A percentile compares a stretch with the other conserved stretches of the same genome.
These are phyloP conservation scores for Gastrolobium bilobum DNA, from an alignment of 306 rosid genomes.

Conservation along the genomic window DNA sequence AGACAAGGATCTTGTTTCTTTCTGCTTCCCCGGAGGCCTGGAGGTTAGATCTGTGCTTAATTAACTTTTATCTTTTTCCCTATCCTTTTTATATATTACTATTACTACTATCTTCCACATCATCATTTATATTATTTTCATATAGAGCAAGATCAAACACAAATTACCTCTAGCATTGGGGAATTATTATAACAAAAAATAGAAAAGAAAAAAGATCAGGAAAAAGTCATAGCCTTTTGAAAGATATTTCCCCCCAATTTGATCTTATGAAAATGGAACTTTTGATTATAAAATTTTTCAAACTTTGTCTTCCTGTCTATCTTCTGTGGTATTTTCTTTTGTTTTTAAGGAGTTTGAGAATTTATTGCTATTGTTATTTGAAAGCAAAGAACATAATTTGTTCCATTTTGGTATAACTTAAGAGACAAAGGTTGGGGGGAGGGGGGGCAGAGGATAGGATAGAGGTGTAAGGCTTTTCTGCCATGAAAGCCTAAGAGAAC, in stretches of 20 bases:
- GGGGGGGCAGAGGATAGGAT: constrained; percentile 24
- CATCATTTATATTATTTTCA: neutral
- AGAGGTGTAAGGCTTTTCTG: constrained; percentile 9
- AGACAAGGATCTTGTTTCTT: constrained; percentile 92
- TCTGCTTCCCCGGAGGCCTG: constrained; percentile 97
- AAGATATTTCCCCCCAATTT: neutral
- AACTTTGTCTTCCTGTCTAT: constrained; percentile 5
- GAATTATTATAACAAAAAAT: neutral
- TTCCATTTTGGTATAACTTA: constrained; percentile 27
- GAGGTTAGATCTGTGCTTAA: constrained; percentile 74
- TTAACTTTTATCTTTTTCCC: constrained; percentile 32
- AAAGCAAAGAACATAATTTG: constrained; percentile 4
- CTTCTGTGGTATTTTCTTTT: constrained; percentile 30
- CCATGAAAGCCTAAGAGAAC: constrained; percentile 29
- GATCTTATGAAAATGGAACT: neutral
- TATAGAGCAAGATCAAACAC: constrained; percentile 22
- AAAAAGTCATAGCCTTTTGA: constrained; percentile 23
- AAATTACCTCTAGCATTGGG: constrained; percentile 3
- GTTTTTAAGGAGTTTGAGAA: constrained; percentile 36
- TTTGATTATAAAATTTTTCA: constrained; percentile 7
- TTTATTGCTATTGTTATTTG: constrained; percentile 23
- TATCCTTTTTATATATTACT: constrained; percentile 15
- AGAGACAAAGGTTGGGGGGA: constrained; percentile 1
- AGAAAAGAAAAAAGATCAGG: neutral
- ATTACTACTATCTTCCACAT: neutral